Base-by-base conservation (phyloP, 2,329 filamentous ascomycete species). In the Thyridium curvatum region DNA sequence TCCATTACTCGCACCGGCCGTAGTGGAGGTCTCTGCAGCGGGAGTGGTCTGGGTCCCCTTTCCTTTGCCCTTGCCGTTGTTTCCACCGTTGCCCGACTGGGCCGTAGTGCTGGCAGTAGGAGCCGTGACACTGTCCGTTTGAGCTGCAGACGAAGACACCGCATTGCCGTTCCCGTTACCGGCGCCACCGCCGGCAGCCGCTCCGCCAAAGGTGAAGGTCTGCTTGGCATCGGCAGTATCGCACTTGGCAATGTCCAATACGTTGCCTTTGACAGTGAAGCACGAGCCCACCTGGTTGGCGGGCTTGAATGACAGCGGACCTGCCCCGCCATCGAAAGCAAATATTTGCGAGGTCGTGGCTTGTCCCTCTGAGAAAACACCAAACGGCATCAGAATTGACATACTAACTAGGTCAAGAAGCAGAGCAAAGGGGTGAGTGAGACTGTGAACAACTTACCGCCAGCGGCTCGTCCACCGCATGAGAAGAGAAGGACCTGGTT, bases 381-480 rank as follows among this genome's bases (percentile, higher is more conserved):
- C n/a, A n/a, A n/a, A n/a, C n/a, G n/a, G n/a, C 30, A 32, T n/a
- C n/a, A n/a, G n/a, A n/a, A n/a, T n/a, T n/a, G n/a, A n/a, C n/a
- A n/a, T n/a, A n/a, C n/a, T n/a, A n/a, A n/a, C n/a, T n/a, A n/a
- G n/a, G n/a, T n/a, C n/a, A n/a, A n/a, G n/a, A n/a, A n/a, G n/a
- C n/a, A n/a, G n/a, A n/a, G n/a, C n/a, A n/a, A n/a, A n/a, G n/a
- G n/a, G n/a, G n/a, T n/a, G n/a, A n/a, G n/a, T n/a, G n/a, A n/a
- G n/a, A n/a, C n/a, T n/a, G n/a, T n/a, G n/a, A 26, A 37, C 7
- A 4, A 52, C 56, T 40, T 45, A 63, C 58, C 56, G 33, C 74
- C 74, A 42, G 73, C 75, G 15, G 74, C 74, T 30, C 74, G 63
- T 13, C 74, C 74, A 37, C 74, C 75, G 44, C 75, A 80, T 10